Conservation (phyloP, 768 basidiomycete genomes). For the Lactarius vividus region DNA sequence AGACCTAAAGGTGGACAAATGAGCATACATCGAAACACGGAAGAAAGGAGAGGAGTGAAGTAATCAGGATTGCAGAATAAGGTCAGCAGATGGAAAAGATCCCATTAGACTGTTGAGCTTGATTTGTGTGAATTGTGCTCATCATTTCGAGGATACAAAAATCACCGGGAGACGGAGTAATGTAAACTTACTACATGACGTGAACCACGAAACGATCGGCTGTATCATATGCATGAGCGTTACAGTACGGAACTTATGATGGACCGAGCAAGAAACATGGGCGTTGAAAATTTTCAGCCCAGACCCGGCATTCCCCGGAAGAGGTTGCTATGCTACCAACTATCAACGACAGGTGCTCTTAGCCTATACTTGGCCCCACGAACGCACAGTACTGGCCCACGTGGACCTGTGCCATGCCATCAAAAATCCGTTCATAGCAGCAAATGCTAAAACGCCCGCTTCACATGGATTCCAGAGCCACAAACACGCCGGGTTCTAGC, state of each 20-base stretch:
- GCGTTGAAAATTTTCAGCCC: not conserved
- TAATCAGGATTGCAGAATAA: conserved; percentile 45
- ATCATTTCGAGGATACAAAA: conserved; percentile 32
- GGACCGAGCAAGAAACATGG: not conserved
- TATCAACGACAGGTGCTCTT: not conserved
- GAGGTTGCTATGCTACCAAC: not conserved
- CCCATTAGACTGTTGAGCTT: conserved; percentile 52
- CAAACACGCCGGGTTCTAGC: not conserved
- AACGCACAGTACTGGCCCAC: not conserved
- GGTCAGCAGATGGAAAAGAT: conserved; percentile 42
- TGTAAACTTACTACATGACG: not conserved
- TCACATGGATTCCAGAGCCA: not conserved
- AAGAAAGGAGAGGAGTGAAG: not conserved
- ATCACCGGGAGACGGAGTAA: not conserved
- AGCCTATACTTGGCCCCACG: not conserved
- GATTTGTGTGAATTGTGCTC: conserved; percentile 41
- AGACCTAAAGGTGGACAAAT: conserved; percentile 4
- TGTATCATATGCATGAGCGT: not conserved
- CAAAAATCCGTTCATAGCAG: not conserved
- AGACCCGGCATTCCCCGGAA: not conserved
- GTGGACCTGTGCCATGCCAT: not conserved
- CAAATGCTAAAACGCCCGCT: not conserved
- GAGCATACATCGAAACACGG: not conserved
- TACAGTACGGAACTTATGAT: not conserved
- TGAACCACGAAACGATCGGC: not conserved